Percentiles rank a stretch among this genome's conserved stretches.
phyloP scores from a whole-genome alignment of 495 filamentous ascomycete genomes.

The Mytilinidion resinicola region DNA sequence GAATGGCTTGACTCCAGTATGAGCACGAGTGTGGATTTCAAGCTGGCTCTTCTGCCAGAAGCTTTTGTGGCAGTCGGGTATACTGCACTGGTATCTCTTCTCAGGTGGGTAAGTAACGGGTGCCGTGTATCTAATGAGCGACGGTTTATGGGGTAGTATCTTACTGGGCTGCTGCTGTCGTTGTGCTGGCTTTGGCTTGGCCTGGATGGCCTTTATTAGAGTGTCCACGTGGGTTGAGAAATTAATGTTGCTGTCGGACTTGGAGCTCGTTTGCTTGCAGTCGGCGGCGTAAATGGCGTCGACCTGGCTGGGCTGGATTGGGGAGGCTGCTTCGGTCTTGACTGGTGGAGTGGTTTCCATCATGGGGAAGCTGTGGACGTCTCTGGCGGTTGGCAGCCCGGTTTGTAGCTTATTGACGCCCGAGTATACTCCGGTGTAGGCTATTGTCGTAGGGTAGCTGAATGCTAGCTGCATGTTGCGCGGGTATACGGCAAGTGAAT shows the following conservation, averaged over 20 bases:
- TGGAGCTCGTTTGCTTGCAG: slow-evolving; percentile 10
- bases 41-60: slow-evolving; percentile 92
- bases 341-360: slow-evolving; percentile 29
- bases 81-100: slow-evolving; percentile 70
- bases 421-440: slow-evolving; percentile 17
- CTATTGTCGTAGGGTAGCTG: slow-evolving; percentile 13
- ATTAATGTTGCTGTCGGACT: slow-evolving; percentile 36
- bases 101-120: slow-evolving; percentile 18
- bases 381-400: slow-evolving; percentile 12
- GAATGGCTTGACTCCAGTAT: slow-evolving; percentile 88
- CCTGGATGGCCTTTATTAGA: slow-evolving; percentile 88
- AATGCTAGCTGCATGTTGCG: slow-evolving; percentile 28
- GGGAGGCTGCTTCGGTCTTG: slow-evolving; percentile 34
- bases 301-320: slow-evolving; percentile 26
- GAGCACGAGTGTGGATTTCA: slow-evolving; percentile 82
- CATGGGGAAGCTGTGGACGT: slow-evolving; percentile 13
- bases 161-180: slow-evolving; percentile 20
- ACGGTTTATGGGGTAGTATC: slow-evolving; percentile 9
- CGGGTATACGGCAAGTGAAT: slow-evolving; percentile 21
- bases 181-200: slow-evolving; percentile 47
- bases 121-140: not conserved
- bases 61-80: slow-evolving; percentile 69
- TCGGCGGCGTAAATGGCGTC: slow-evolving; percentile 20
- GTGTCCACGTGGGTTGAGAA: slow-evolving; percentile 82
- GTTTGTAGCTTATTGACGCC: slow-evolving; percentile 9